Base-by-base conservation (phyloP, 2,329 filamentous ascomycete genomes). In the Furcasterigmium furcatum region DNA sequence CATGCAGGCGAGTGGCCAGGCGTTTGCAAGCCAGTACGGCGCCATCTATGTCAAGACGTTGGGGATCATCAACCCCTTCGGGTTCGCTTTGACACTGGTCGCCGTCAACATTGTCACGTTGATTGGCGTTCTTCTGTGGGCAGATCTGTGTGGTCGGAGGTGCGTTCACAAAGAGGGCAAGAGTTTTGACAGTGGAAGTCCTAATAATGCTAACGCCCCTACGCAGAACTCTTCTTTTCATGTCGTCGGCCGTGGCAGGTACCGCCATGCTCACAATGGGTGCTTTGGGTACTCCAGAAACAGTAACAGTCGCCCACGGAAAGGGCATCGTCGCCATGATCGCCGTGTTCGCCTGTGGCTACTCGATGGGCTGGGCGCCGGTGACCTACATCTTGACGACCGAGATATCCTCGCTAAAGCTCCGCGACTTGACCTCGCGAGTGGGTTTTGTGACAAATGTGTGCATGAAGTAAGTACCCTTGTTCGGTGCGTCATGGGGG, bases 371-470 rank as follows among this genome's bases (percentile, higher is more conserved):
- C 16, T 70, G 63, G 60, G 65, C 57, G 4, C 64, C 63, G 5
- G 43, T 64, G 1, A 55, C 58, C 3, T 63, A 69, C 43, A 62
- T 66, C 30, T 53, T 68, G 25, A 56, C 58, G 1, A 60, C 63
- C 6, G 64, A 66, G 43, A 45, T 68, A 4, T 58, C 63, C 1
- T 56, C 60, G 12, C 45, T 53, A 41, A 51, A 58, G 45, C 51
- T 66, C 24, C 53, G 60, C 36, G 59, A 69, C 51, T 38, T 60
- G 38, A 59, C 61, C 13, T 55, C 24, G 7, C 7, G 24, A 12
- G 24, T 27, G 7, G 24, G 24, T 12, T 27, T 27, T 12, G 12
- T 12, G 12, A 12, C 12, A 7, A 27, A 27, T 27, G 24, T 27
- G 24, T 27, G 24, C 24, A 27, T 12, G 7, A 27, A 27, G n/a